Conservation (phyloP, 192 early-diverging fungal species). For the Lunasporangiospora selenospora region DNA sequence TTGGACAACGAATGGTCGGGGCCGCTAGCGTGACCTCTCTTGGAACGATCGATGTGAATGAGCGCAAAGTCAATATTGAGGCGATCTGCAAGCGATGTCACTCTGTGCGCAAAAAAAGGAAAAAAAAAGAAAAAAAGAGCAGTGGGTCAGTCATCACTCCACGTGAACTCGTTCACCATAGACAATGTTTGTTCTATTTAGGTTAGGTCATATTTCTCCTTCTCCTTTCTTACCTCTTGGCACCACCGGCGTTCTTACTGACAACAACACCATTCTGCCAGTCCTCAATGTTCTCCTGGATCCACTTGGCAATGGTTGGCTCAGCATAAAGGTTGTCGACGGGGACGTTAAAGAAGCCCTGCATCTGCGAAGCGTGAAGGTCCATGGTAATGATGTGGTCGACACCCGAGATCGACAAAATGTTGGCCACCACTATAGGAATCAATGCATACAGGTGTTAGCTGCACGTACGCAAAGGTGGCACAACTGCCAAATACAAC, state of each 20-base stretch:
- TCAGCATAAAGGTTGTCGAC: constrained; percentile 95
- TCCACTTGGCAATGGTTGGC: constrained; percentile 89
- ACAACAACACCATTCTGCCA: constrained; percentile 83
- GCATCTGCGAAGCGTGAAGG: constrained; percentile 92
- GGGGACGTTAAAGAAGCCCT: constrained; percentile 96
- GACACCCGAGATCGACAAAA: constrained; percentile 92
- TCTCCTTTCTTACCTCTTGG: constrained; percentile 75
- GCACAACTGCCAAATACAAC: too few species aligned
- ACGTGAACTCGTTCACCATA: neutral
- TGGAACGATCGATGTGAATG: constrained; percentile 88
- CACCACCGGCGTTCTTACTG: constrained; percentile 94
- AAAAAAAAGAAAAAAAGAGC: neutral
- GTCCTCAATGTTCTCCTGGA: constrained; percentile 75
- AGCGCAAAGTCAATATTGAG: constrained; percentile 95
- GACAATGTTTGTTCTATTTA: constrained; percentile 6
- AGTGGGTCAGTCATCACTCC: neutral
- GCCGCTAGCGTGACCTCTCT: constrained; percentile 36
- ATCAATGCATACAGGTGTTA: constrained; percentile 1
- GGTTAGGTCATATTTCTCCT: too few species aligned
- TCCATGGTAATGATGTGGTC: constrained; percentile 99
- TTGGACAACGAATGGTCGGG: constrained; percentile 29
- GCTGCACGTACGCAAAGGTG: too few species aligned
- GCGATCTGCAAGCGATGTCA: constrained; percentile 92
- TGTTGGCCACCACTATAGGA: constrained; percentile 84
- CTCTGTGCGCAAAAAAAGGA: constrained; percentile 58